Evolutionary conservation across 2,329 filamentous ascomycete genomes (phyloP), one percentile per base, ranked within the genome.

Genomic region (Blastomyces silverae): DNA sequence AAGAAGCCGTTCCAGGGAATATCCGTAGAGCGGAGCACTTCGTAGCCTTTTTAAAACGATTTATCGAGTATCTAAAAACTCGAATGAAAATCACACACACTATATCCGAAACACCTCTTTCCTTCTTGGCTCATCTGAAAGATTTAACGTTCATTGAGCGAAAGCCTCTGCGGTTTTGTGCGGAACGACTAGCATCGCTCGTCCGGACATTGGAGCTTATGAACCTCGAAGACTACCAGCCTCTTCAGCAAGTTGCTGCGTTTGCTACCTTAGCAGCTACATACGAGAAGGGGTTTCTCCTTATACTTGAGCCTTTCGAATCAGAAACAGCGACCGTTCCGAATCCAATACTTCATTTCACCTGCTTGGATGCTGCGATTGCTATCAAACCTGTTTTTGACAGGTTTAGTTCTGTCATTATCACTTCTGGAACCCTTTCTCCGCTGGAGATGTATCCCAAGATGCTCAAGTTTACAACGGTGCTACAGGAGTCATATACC

Each of bases 361-460:
- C 93, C 2, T 99, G 94, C 72, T 83, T 99, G 28, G 94, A 99
- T 76, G 94, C 94, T 3, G 94, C 95, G 0, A 99, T 99, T 69
- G 94, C 95, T 53, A 99, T 99, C 73, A 95, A 94, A 68, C 94
- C 94, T 0, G 93, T 99, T 5, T 97, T 99, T 73, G 93, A 99
- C 66, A 88, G 94, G 62, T 99, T 99, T 76, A 92, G 91, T 76
- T 97, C 94, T 1, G 94, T 99, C 69, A 96, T 99, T 73, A 97
- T 99, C 74, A 99, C 94, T 0, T 97, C 94, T 0, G 94, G 94
- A 68, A 99, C 94, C 1, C 91, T 99, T 67, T 97, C 94, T 1
- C 94, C 94, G 0, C 79, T 99, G 3, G 95, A 99, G 75, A 99
- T 99, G 89, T 99, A 99, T 73, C 95, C 94, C 0, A 97, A 96